Evolutionary conservation across 805 yeast species (phyloP), one percentile per base, ranked within the genome.

Genomic region (Saccharomycopsis oosterbeekiorum): DNA sequence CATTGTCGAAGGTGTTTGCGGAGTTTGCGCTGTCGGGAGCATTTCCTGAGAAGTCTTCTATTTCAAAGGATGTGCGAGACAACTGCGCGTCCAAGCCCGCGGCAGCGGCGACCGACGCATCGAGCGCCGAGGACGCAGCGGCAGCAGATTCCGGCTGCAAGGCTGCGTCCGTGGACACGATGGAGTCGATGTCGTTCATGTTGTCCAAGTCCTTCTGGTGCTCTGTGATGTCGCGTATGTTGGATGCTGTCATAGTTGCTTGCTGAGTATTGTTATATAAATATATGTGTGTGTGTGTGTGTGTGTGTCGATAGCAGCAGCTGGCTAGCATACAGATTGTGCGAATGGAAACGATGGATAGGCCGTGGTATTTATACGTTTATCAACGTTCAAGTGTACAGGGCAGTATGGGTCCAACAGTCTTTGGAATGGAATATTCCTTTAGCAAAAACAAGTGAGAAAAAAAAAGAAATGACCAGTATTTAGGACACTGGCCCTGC

Each of bases 141-240:
- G 24, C 53, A 11, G 34, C 9, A 10, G 41, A 4, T 10, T 37
- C 41, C 41, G 53, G 34, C 2, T 21, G 53, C 34, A 21, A 10
- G 17, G 3, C 53, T 4, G 19, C n/a, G 3, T 47, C 53, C 2
- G 21, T 21, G 8, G 53, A 47, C 53, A 47, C 53, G 15, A 47
- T 47, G n/a, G 53, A 47, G 34, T 47, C 53, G 53, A 47, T 47
- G 14, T 47, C 53, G n/a, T 47, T 47, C 53, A 47, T 47, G 53
- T 47, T 47, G 53, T 47, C 53, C 53, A 47, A 47, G n/a, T 47
- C 53, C 21, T 26, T 47, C 53, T 47, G 53, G n/a, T 24, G 53
- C 34, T 47, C 53, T 14, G 53, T 21, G 29, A 47, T 2, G 12
- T 47, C 53, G 53, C 9, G 53, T 11, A 47, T 47, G 34, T 47